Evolutionary conservation across 345 rosid genomes (phyloP).

Genomic region (Rhizophora apiculata): DNA sequence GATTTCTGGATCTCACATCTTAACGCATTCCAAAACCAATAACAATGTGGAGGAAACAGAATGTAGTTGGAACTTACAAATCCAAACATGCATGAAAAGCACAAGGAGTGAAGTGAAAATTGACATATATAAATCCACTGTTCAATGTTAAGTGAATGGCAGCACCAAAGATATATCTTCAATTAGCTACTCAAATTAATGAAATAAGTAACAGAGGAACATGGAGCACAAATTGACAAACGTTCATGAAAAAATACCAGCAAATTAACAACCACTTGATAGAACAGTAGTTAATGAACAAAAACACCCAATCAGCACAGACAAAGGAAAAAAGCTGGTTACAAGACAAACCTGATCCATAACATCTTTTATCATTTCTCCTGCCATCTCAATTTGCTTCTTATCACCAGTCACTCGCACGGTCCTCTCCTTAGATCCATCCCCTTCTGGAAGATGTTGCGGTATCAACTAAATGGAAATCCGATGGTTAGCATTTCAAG

Average conservation of each 20-base stretch:
- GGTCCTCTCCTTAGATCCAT: slow-evolving; percentile 78
- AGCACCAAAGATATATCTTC: no score
- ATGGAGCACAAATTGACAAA: not conserved
- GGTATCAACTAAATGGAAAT: slow-evolving; percentile 64
- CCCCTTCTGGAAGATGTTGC: slow-evolving; percentile 81
- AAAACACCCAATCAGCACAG: not conserved
- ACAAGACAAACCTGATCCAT: slow-evolving; percentile 64
- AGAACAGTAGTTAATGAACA: not conserved
- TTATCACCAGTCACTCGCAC: slow-evolving; percentile 84
- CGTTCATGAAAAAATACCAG: not conserved
- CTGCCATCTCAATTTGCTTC: slow-evolving; percentile 77
- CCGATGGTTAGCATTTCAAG: slow-evolving; percentile 13
- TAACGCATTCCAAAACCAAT: not conserved
- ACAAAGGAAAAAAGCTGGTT: not conserved
- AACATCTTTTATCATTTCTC: slow-evolving; percentile 75
- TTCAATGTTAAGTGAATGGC: no score
- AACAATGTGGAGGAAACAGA: not conserved
- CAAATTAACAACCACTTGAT: not conserved
- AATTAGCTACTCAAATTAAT: no score
- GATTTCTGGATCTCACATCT: not conserved
- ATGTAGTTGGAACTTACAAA: not conserved
- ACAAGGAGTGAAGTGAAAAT: not conserved
- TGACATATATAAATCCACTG: not conserved
- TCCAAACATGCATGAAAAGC: not conserved
- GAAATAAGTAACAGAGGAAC: no score